Evolutionary conservation across 2,329 filamentous ascomycete genomes (phyloP), one percentile per base, ranked within the genome.

Genomic region (Ophiostoma pallidulum): DNA sequence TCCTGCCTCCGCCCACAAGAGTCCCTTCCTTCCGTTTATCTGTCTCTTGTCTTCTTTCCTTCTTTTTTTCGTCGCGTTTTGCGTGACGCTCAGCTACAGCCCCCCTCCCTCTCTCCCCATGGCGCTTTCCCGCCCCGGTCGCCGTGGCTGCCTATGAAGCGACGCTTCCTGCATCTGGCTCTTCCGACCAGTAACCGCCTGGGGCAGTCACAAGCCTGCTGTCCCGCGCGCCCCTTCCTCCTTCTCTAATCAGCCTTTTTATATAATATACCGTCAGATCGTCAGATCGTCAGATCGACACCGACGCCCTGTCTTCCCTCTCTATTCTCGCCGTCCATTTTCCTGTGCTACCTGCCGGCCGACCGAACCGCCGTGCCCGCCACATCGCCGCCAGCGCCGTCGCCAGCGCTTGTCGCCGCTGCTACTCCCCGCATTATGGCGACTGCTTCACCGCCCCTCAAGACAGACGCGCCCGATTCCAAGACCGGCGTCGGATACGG

Each of bases 401-500:
- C 32, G 35, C 22, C n/a, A 28, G 5, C 22, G 35, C 18, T 24
- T 10, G 35, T 28, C n/a, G 32, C 12, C 22, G 35, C 18, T 24
- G 18, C 12, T 5, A 10, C 10, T n/a, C 24, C 22, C 32, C 14
- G 35, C 48, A 53, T 29, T 42, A 53, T 54, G 49, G 45, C 51
- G 49, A 51, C 48, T 19, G 42, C 50, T 32, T 8, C 45, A 45
- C 26, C 50, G 41, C 47, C 47, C 24, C 32, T 41, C 4, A 26
- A 33, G 36, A 57, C 59, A 28, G 29, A 58, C 44, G 32, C 56
- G 24, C 49, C 53, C 39, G 57, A 60, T 38, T 35, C 57, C 31
- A 65, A 63, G 41, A 50, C 58, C 42, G 74, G 69, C 55, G n/a
- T n/a, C n/a, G n/a, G n/a, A n/a, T 87, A 86, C 66, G 77, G 77